These are phyloP conservation scores for Botrytis aclada DNA, from an alignment of 2,329 filamentous ascomycete genomes.

Conservation along the genomic window DNA sequence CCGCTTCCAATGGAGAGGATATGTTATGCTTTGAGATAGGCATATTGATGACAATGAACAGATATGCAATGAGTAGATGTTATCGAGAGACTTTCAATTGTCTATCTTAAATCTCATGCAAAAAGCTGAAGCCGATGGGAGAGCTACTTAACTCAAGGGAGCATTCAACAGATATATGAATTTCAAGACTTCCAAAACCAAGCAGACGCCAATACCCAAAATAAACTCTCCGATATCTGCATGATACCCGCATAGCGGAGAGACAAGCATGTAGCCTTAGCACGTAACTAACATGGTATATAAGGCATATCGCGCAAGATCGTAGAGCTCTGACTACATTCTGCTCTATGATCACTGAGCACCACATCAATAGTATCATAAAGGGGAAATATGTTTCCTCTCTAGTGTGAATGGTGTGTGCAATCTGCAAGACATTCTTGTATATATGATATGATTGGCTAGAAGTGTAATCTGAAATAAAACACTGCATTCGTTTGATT, in stretches of 20 bases:
- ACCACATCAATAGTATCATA: background rate
- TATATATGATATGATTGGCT: background rate
- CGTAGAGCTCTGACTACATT: background rate
- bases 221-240: slow-evolving; percentile 15
- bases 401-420: background rate
- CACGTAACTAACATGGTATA: background rate
- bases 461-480: slow-evolving; percentile 1
- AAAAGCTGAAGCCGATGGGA: slow-evolving; percentile 12
- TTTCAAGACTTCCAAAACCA: background rate
- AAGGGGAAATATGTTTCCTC: background rate
- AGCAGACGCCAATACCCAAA: background rate
- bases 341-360: background rate
- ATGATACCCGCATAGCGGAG: background rate
- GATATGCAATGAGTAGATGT: background rate
- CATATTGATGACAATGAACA: slow-evolving; percentile 26
- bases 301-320: background rate
- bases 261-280: background rate
- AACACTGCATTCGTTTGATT: background rate
- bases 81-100: background rate
- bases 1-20: slow-evolving; percentile 62
- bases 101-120: background rate
- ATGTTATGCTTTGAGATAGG: slow-evolving; percentile 50
- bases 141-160: background rate
- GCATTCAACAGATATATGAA: slow-evolving; percentile 7
- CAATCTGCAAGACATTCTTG: background rate